Percentiles rank a stretch among this genome's conserved stretches.
Conservation (phyloP, 2,329 filamentous ascomycete genomes). For the Chlorencoelia australis region DNA sequence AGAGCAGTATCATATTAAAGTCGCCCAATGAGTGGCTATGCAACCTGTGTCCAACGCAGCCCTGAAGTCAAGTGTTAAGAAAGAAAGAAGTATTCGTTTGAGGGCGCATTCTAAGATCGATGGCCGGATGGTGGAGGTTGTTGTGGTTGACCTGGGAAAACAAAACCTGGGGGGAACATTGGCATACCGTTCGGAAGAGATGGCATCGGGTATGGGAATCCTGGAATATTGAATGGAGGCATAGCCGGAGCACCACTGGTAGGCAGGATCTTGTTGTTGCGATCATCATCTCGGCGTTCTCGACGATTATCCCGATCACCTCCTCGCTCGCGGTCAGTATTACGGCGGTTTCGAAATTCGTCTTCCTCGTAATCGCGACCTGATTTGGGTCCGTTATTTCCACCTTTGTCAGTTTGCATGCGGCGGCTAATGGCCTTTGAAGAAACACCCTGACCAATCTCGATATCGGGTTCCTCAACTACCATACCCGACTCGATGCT, state of each 20-base stretch:
- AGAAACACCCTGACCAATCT: constrained; percentile 93
- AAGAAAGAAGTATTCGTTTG: too few relatives aligned
- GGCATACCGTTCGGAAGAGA: constrained; percentile 40
- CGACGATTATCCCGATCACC: constrained; percentile 9
- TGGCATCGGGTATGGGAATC: constrained; percentile 32
- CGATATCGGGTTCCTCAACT: constrained; percentile 95
- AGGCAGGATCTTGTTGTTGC: constrained; percentile 10
- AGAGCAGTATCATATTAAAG: too few relatives aligned
- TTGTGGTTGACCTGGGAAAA: constrained; percentile 22
- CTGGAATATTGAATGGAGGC: constrained; percentile 8
- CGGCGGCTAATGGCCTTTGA: constrained; percentile 73
- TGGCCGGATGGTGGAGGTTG: constrained; percentile 22
- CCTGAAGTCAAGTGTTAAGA: too few relatives aligned
- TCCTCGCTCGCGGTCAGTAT: too few relatives aligned
- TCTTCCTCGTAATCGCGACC: constrained; percentile 26
- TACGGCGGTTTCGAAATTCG: constrained; percentile 18
- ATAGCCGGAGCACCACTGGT: constrained; percentile 19
- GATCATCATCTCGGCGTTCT: constrained; percentile 10
- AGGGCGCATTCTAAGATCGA: constrained; percentile 14
- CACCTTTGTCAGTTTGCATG: constrained; percentile 59
- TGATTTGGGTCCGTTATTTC: constrained; percentile 54
- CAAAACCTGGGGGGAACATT: constrained; percentile 38
- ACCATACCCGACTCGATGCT: constrained; percentile 74
- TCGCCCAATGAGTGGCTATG: too few relatives aligned
- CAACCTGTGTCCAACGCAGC: too few relatives aligned